These are phyloP conservation scores for Cercophora newfieldiana DNA, from an alignment of 495 filamentous ascomycete genomes.

Conservation along the genomic window DNA sequence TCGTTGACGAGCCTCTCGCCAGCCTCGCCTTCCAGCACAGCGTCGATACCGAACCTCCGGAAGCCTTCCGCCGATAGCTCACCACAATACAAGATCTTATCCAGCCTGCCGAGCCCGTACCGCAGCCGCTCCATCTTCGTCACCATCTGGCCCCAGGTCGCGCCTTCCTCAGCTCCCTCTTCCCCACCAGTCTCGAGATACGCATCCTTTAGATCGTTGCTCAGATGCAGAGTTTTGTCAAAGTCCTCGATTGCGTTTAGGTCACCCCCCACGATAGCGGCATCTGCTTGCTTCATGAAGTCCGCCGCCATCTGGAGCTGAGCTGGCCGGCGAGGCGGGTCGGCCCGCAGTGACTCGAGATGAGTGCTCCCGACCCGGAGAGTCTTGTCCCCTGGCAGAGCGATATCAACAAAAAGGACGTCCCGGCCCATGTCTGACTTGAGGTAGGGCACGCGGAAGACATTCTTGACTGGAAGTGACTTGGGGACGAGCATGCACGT, in stretches of 20 bases:
- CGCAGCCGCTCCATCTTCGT: constrained; percentile 27
- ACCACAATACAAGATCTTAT: constrained; percentile 48
- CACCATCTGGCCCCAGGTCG: constrained; percentile 59
- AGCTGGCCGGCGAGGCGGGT: constrained; percentile 43
- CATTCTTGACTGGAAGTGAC: constrained; percentile 35
- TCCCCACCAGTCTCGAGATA: constrained; percentile 52
- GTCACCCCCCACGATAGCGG: constrained; percentile 45
- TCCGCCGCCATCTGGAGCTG: constrained; percentile 44
- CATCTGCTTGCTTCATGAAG: constrained; percentile 35
- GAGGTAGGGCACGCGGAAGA: constrained; percentile 50
- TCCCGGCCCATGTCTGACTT: constrained; percentile 49
- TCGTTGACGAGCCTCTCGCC: constrained; percentile 3
- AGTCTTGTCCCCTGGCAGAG: constrained; percentile 18
- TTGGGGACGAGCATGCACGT: constrained; percentile 54
- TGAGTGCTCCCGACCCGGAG: constrained; percentile 56
- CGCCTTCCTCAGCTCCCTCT: constrained; percentile 51
- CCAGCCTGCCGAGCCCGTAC: constrained; percentile 52
- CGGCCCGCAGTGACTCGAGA: constrained; percentile 49
- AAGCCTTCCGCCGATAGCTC: constrained; percentile 33
- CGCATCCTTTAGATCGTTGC: constrained; percentile 51
- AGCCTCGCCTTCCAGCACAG: constrained; percentile 25
- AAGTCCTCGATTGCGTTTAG: constrained; percentile 57
- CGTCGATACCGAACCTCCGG: constrained; percentile 44
- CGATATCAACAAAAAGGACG: constrained; percentile 53
- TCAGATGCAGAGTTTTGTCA: constrained; percentile 46